Conservation (phyloP, 2,329 filamentous ascomycete genomes). For the Pezicula rhizophila region DNA sequence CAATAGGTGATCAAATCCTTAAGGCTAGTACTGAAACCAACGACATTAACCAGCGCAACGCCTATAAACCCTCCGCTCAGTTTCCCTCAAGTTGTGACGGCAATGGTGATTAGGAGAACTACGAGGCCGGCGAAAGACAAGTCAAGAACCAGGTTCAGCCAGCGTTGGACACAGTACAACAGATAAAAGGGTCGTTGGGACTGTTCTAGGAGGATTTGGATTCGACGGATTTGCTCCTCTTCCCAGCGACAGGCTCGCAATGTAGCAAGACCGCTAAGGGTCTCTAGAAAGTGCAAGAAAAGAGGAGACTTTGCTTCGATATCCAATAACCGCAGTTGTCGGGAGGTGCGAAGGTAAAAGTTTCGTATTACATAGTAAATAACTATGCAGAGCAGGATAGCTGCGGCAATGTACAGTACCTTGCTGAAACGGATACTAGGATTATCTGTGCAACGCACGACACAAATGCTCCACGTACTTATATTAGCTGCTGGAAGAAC, state of each 20-base stretch:
- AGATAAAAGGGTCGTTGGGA: slow-evolving; percentile 40
- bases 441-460: not conserved
- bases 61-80: slow-evolving; percentile 4
- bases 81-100: slow-evolving; percentile 6
- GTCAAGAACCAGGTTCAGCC: slow-evolving; percentile 38
- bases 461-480: no score
- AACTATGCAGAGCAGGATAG: slow-evolving; percentile 1
- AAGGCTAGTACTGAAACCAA: slow-evolving; percentile 37
- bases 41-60: slow-evolving; percentile 38
- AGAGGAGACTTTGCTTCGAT: slow-evolving; percentile 36
- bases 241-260: slow-evolving; percentile 39
- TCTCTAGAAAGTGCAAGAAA: slow-evolving; percentile 38
- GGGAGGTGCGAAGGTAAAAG: slow-evolving; percentile 38
- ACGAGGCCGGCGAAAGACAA: slow-evolving; percentile 32
- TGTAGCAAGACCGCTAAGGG: slow-evolving; percentile 34
- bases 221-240: not conserved
- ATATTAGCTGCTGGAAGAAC: no score
- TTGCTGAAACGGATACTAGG: slow-evolving; percentile 1
- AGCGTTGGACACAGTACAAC: slow-evolving; percentile 37
- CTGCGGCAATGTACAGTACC: slow-evolving; percentile 2
- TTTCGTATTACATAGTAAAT: slow-evolving; percentile 24
- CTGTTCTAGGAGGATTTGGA: slow-evolving; percentile 27
- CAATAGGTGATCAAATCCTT: slow-evolving; percentile 30
- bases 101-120: slow-evolving; percentile 22
- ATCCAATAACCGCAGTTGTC: slow-evolving; percentile 39